These are phyloP conservation scores for Spathaspora girioi DNA, from an alignment of 805 yeast genomes.

Conservation along the genomic window DNA sequence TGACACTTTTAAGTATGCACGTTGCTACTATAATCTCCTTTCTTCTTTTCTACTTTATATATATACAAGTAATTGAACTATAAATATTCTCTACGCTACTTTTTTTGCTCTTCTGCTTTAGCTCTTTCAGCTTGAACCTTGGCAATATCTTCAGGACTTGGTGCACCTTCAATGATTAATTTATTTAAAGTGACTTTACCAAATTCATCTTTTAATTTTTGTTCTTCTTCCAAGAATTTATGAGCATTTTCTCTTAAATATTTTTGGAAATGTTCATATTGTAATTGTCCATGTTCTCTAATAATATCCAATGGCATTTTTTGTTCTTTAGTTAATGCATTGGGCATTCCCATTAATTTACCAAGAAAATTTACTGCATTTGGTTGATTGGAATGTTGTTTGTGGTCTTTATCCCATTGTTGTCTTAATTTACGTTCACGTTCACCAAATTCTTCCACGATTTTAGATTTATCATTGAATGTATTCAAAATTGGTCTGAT, in stretches of 20 bases:
- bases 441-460: constrained; percentile 74
- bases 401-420: constrained; percentile 59
- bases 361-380: constrained; percentile 53
- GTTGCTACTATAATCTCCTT: background rate
- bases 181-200: constrained; percentile 82
- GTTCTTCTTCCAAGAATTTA: constrained; percentile 81
- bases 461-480: constrained; percentile 59
- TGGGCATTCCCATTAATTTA: constrained; percentile 61
- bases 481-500: constrained; percentile 84
- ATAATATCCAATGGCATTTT: constrained; percentile 84
- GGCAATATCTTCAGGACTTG: constrained; percentile 65
- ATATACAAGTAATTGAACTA: constrained; percentile 2
- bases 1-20: too few species aligned
- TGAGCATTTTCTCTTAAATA: constrained; percentile 55
- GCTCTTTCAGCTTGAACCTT: constrained; percentile 34
- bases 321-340: constrained; percentile 45
- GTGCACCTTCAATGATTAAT: constrained; percentile 78
- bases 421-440: constrained; percentile 76
- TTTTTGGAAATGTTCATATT: constrained; percentile 74
- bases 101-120: constrained; percentile 5
- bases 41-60: background rate
- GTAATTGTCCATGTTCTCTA: constrained; percentile 89
- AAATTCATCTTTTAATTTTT: constrained; percentile 75
- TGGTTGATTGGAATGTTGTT: constrained; percentile 29
- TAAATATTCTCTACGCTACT: background rate